These are phyloP conservation scores for Boletus rubescentipes DNA, from an alignment of 768 basidiomycete species.

Conservation along the genomic window DNA sequence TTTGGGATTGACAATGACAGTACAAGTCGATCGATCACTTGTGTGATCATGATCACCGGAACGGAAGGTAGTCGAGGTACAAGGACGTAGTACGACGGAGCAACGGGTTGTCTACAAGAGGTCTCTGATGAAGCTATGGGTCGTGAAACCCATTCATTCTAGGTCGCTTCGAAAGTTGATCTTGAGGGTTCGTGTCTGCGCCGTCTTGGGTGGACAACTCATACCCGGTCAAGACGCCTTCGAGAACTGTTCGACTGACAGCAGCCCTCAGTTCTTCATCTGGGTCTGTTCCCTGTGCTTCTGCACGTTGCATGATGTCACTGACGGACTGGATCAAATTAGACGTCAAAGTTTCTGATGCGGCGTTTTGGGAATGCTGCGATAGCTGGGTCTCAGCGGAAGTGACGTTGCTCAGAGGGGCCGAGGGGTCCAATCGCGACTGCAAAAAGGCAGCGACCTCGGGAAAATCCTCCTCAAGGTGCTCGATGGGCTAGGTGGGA, in stretches of 20 bases:
- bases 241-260: conserved; percentile 62
- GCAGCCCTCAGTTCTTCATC: conserved; percentile 62
- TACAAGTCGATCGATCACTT: conserved; percentile 24
- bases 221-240: conserved; percentile 64
- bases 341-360: conserved; percentile 69
- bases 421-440: conserved; percentile 29
- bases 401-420: neutral
- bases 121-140: neutral
- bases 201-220: conserved; percentile 39
- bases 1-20: conserved; percentile 21
- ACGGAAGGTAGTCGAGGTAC: conserved; percentile 22
- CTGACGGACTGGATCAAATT: conserved; percentile 64
- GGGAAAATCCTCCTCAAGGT: conserved; percentile 70
- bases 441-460: conserved; percentile 63
- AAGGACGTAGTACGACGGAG: conserved; percentile 4
- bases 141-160: conserved; percentile 22
- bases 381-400: conserved; percentile 42
- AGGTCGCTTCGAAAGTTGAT: conserved; percentile 23
- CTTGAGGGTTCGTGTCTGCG: conserved; percentile 7
- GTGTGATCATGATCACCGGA: conserved; percentile 37
- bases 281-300: conserved; percentile 58
- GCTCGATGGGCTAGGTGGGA: conserved; percentile 52
- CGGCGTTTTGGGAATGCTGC: conserved; percentile 64
- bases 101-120: neutral
- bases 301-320: conserved; percentile 62